These are phyloP conservation scores for Bruguiera parviflora DNA, from an alignment of 345 rosid genomes.

Conservation along the genomic window DNA sequence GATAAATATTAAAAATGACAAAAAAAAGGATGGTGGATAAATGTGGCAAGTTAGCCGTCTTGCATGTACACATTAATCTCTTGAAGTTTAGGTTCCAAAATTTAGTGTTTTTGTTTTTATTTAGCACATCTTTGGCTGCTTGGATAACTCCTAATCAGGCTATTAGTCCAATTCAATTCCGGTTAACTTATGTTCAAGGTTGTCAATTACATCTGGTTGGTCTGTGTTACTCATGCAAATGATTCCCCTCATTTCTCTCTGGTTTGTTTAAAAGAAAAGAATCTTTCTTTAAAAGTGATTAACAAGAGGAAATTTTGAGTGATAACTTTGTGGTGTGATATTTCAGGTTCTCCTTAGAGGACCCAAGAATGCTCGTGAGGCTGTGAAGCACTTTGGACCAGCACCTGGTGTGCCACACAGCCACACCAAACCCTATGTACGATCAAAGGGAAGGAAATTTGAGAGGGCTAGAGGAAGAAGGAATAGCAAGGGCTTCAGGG, in stretches of 20 bases:
- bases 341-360: slow-evolving; percentile 29
- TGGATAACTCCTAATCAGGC: too few species aligned
- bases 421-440: slow-evolving; percentile 31
- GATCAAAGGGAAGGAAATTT: slow-evolving; percentile 35
- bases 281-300: not conserved
- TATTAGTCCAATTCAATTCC: too few species aligned
- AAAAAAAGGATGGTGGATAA: not conserved
- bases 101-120: too few species aligned
- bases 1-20: not conserved
- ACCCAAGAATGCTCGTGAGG: slow-evolving; percentile 33
- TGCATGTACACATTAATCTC: too few species aligned
- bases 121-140: too few species aligned
- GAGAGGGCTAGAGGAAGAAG: slow-evolving; percentile 34
- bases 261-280: not conserved
- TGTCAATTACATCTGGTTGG: not conserved
- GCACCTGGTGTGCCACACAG: slow-evolving; percentile 40
- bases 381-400: slow-evolving; percentile 35
- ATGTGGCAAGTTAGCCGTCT: too few species aligned
- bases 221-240: not conserved
- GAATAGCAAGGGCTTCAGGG: slow-evolving; percentile 31
- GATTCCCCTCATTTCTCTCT: not conserved
- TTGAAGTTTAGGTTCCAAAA: not conserved
- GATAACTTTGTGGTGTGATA: not conserved
- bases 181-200: not conserved
- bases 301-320: not conserved